Evolutionary conservation across 441 rosid genomes (phyloP).

Genomic region (Omphalea diandra): DNA sequence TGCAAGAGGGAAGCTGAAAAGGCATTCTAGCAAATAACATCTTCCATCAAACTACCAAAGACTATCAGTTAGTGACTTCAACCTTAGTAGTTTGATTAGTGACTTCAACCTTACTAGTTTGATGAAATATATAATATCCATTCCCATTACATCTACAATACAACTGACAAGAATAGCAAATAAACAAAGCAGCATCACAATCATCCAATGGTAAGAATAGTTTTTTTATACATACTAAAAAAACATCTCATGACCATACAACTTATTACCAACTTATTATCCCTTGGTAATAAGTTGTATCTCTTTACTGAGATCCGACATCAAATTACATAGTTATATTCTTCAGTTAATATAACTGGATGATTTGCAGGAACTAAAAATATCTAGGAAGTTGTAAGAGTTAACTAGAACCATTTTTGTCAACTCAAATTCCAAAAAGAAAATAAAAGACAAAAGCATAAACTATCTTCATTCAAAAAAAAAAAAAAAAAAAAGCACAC

Average conservation of each 20-base stretch:
- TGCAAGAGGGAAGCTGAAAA: too few species aligned
- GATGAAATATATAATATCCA: not conserved
- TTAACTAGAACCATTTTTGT: not conserved
- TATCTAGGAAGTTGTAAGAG: not conserved
- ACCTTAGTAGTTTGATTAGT: not conserved
- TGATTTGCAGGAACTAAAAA: not conserved
- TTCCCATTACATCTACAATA: not conserved
- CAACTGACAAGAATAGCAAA: too few species aligned
- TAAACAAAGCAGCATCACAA: not conserved
- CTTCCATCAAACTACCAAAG: not conserved
- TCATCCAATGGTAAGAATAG: not conserved
- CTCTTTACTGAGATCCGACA: not conserved
- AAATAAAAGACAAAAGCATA: not conserved
- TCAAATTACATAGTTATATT: not conserved
- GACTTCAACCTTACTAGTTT: too few species aligned
- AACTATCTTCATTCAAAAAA: not conserved
- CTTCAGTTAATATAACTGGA: not conserved
- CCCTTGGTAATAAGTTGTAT: not conserved
- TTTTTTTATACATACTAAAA: not conserved
- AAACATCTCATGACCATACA: not conserved
- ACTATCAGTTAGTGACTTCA: not conserved
- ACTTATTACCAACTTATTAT: too few species aligned
- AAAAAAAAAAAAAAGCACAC: not conserved
- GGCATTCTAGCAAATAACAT: not conserved
- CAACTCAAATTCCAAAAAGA: not conserved